Conservation (phyloP, 129 eudicot species). For the Rutidosis leptorrhynchoides region DNA sequence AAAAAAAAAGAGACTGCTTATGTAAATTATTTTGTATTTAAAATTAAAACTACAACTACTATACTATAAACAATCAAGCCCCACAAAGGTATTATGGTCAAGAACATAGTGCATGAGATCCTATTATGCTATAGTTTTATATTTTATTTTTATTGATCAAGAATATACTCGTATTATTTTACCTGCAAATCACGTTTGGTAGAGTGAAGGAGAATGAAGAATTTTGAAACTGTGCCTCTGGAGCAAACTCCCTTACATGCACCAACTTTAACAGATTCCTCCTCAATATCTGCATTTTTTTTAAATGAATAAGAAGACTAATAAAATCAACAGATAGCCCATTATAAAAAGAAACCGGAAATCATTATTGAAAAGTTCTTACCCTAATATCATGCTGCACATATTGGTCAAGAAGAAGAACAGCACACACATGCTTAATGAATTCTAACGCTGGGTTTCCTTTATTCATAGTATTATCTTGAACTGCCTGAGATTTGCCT, state of each 20-base stretch:
- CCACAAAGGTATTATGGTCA: no score
- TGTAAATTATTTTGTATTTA: no score
- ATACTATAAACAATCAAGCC: no score
- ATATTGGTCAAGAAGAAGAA: slow-evolving; percentile 72
- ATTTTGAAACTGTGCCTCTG: slow-evolving; percentile 76
- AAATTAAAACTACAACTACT: no score
- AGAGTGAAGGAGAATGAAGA: slow-evolving; percentile 46
- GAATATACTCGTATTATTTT: not conserved
- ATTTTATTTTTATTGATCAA: not conserved
- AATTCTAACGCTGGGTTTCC: slow-evolving; percentile 86
- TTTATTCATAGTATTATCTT: slow-evolving; percentile 31
- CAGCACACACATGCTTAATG: slow-evolving; percentile 84
- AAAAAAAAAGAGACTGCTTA: no score
- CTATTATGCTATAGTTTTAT: no score
- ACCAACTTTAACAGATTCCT: slow-evolving; percentile 62
- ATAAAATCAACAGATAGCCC: not conserved
- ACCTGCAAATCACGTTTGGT: slow-evolving; percentile 99
- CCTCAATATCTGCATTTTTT: slow-evolving; percentile 65
- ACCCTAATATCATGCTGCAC: slow-evolving; percentile 95
- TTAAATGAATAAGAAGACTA: not conserved
- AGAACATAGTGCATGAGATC: no score
- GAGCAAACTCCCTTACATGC: slow-evolving; percentile 86
- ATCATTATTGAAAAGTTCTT: slow-evolving; percentile 1
- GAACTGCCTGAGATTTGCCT: slow-evolving; percentile 42
- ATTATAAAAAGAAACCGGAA: not conserved